Percentiles rank a stretch among this genome's conserved stretches.
Evolutionary conservation across 163 green algal genomes (phyloP).

Genomic region (Prototheca wickerhamii): DNA sequence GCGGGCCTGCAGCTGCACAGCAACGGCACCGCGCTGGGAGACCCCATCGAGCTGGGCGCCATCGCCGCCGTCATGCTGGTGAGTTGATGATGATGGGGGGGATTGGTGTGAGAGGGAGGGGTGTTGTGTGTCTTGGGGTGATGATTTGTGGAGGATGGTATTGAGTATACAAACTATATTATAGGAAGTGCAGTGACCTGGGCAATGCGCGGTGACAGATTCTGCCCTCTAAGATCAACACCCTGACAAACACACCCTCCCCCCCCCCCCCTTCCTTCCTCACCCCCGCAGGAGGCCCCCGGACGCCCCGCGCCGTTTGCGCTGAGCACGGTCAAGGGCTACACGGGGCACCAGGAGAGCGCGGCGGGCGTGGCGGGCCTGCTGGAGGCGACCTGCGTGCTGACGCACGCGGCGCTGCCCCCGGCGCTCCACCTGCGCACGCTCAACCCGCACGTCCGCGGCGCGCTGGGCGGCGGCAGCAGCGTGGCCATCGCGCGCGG

Average conservation of each 20-base stretch:
- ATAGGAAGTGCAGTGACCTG: too few species aligned
- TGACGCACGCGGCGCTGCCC: slow-evolving; percentile 23
- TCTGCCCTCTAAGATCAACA: too few species aligned
- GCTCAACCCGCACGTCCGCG: slow-evolving; percentile 30
- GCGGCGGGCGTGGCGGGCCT: slow-evolving; percentile 58
- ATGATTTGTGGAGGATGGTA: neutral
- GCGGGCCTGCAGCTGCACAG: slow-evolving; percentile 61
- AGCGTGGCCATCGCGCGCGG: slow-evolving; percentile 34
- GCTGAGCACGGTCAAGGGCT: slow-evolving; percentile 50
- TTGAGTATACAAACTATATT: too few species aligned
- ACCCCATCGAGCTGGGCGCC: slow-evolving; percentile 69
- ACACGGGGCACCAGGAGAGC: slow-evolving; percentile 70
- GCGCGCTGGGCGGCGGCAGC: slow-evolving; percentile 15
- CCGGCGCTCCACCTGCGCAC: slow-evolving; percentile 28
- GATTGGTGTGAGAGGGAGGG: neutral
- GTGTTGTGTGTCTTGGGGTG: neutral
- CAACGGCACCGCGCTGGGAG: slow-evolving; percentile 61
- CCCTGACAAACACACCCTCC: too few species aligned
- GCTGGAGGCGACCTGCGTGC: slow-evolving; percentile 26
- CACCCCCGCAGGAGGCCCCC: slow-evolving; percentile 7
- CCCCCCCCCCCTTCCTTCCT: neutral
- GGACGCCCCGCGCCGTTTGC: slow-evolving; percentile 24
- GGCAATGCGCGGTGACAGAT: too few species aligned
- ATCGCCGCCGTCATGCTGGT: slow-evolving; percentile 22
- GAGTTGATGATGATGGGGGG: slow-evolving; percentile 22